Evolutionary conservation across 371 early-diverging fungal genomes (phyloP).

Genomic region (Circinella minor): DNA sequence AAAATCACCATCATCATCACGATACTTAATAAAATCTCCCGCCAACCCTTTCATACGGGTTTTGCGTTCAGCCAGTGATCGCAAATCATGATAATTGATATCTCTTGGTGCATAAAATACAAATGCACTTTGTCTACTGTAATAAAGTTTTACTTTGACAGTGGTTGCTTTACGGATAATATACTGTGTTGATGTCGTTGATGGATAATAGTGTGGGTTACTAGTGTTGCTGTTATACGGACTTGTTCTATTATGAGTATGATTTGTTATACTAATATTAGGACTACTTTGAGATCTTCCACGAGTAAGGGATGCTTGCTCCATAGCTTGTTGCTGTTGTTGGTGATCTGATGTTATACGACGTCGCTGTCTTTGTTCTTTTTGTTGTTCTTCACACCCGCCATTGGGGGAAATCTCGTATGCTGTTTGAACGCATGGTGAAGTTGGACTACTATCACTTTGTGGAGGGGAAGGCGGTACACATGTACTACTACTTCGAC

Average conservation of each 20-base stretch:
- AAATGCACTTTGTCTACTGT: conserved; percentile 79
- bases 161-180: conserved; percentile 43
- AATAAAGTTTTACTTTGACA: conserved; percentile 80
- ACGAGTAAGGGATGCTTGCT: conserved; percentile 14
- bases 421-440: conserved; percentile 20
- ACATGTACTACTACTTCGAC: conserved; percentile 6
- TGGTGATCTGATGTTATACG: neutral
- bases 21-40: conserved; percentile 62
- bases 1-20: conserved; percentile 86
- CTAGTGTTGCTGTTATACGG: neutral
- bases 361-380: neutral
- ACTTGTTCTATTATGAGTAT: too few relatives aligned
- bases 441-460: conserved; percentile 38
- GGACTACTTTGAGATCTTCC: conserved; percentile 57
- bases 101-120: conserved; percentile 77
- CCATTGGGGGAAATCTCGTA: neutral
- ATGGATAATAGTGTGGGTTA: neutral
- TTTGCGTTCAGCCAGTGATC: conserved; percentile 78
- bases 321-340: conserved; percentile 5
- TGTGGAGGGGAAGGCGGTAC: conserved; percentile 41
- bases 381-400: neutral
- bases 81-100: conserved; percentile 70
- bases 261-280: conserved; percentile 37
- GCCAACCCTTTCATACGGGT: conserved; percentile 41
- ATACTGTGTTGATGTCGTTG: neutral